Percentiles rank a stretch among this genome's conserved stretches.
Conservation (phyloP, 106 monocot genomes). For the Acorus calamus region DNA sequence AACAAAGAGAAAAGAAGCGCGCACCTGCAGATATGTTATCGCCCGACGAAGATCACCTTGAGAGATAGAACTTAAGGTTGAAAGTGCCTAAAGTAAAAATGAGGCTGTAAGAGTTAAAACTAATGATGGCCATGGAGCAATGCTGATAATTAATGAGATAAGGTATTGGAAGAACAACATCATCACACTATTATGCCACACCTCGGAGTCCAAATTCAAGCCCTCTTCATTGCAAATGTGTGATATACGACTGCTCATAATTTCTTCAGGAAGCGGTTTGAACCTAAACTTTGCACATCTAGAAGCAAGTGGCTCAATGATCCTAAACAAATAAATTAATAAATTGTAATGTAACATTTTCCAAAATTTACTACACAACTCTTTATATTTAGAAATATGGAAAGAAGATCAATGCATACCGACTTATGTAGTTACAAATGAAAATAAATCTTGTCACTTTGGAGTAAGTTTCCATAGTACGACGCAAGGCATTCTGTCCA, state of each 20-base stretch:
- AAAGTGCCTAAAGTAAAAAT: conserved; percentile 53
- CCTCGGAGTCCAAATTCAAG: conserved; percentile 70
- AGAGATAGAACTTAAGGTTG: conserved; percentile 72
- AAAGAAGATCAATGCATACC: conserved; percentile 27
- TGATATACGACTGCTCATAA: conserved; percentile 72
- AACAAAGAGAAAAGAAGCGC: not conserved
- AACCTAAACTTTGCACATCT: conserved; percentile 99
- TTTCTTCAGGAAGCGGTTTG: conserved; percentile 76
- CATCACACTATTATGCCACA: not conserved
- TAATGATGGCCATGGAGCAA: not conserved
- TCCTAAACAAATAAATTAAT: conserved; percentile 31
- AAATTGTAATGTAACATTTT: not conserved
- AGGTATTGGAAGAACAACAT: no score
- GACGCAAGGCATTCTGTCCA: conserved; percentile 88
- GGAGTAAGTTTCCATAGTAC: conserved; percentile 97
- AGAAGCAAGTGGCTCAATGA: conserved; percentile 98
- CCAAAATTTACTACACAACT: not conserved
- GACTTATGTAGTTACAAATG: conserved; percentile 98
- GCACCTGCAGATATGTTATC: conserved; percentile 96
- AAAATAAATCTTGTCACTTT: conserved; percentile 97
- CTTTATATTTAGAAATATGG: not conserved
- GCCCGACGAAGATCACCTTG: conserved; percentile 98
- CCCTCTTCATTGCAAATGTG: conserved; percentile 88
- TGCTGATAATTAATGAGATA: not conserved
- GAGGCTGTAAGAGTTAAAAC: not conserved